Base-by-base conservation (phyloP, 768 basidiomycete species). In the Russula lepida region DNA sequence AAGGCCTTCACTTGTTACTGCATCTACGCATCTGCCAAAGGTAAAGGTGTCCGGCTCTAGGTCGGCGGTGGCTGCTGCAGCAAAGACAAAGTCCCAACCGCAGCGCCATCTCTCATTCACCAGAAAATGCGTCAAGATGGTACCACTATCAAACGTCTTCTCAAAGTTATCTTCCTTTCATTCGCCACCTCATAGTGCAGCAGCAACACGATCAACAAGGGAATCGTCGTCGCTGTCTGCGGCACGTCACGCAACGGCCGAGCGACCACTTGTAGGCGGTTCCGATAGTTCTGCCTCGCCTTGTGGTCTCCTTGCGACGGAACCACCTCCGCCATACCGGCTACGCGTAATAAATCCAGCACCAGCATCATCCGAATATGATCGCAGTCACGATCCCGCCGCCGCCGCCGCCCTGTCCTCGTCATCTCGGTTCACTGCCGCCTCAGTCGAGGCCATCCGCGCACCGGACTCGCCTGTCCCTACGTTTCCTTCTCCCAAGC, bases 391-490 rank as follows among this genome's bases (percentile, higher is more conserved):
- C 12, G 41, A 9, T 37, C 39, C n/a, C 5, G 21, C 43, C 4
- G 5, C 8, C 13, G 28, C 32, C 9, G 27, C 17, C 15, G 19
- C 54, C 21, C 23, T 21, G 39, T 44, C 39, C 13, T 48, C 54
- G 17, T 48, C 54, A 15, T 54, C 65, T 32, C 44, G 54, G 4
- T 51, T 54, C 55, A 52, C 54, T 1, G 44, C 35, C 8, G 55
- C 58, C 2, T 66, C 65, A 3, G 27, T 56, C 13, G 65, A 66
- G 47, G 65, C 65, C 2, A 51, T 66, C 23, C 65, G 63, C 33
- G 65, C 65, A 8, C 63, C 52, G 3, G 65, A 66, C 39, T 66
- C 65, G 11, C 65, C 65, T 6, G 59, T 64, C 32, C 65, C 63
- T 6, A 17, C 21, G 3, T 39, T 64, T 12, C 54, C 63, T 9